phyloP scores from a whole-genome alignment of 139 green algal genomes.

The Axilococcus clingmanii region DNA sequence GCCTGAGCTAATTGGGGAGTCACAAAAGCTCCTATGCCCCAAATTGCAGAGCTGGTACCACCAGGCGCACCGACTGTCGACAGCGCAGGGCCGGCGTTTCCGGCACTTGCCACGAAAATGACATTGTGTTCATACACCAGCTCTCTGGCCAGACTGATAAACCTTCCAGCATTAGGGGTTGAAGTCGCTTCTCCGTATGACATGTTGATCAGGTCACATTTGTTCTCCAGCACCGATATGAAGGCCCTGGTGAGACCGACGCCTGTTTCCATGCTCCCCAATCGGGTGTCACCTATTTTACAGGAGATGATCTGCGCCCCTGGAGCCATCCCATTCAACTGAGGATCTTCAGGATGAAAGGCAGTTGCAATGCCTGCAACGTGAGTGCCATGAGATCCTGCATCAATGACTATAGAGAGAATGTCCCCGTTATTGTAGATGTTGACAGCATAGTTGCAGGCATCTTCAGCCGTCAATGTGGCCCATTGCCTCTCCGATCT shows the following conservation, averaged over 20 bases:
- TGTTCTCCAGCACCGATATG: conserved; percentile 42
- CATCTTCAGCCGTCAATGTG: conserved; percentile 50
- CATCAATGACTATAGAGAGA: conserved; percentile 77
- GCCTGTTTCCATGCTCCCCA: conserved; percentile 78
- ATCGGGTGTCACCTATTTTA: conserved; percentile 85
- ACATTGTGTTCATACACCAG: conserved; percentile 77
- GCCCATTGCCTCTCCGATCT: conserved; percentile 21
- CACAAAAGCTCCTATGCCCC: conserved; percentile 78
- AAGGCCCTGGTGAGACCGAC: conserved; percentile 60
- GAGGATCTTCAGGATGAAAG: conserved; percentile 65
- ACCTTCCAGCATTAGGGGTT: conserved; percentile 54
- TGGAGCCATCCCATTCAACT: conserved; percentile 75
- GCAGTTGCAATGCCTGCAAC: conserved; percentile 78
- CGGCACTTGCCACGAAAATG: conserved; percentile 69
- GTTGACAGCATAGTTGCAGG: conserved; percentile 74
- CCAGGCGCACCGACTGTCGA: conserved; percentile 75
- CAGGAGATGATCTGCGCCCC: conserved; percentile 83
- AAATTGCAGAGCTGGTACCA: conserved; percentile 59
- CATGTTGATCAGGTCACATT: conserved; percentile 41
- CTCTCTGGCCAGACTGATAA: conserved; percentile 56
- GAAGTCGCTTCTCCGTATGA: conserved; percentile 45
- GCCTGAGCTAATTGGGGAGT: conserved; percentile 61
- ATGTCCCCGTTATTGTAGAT: conserved; percentile 69
- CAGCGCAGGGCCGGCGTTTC: conserved; percentile 80
- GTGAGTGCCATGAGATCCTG: conserved; percentile 79